A percentile compares a stretch with the other conserved stretches of the same genome.
Conservation (phyloP, 805 yeast genomes). For the Candida silvatica region DNA sequence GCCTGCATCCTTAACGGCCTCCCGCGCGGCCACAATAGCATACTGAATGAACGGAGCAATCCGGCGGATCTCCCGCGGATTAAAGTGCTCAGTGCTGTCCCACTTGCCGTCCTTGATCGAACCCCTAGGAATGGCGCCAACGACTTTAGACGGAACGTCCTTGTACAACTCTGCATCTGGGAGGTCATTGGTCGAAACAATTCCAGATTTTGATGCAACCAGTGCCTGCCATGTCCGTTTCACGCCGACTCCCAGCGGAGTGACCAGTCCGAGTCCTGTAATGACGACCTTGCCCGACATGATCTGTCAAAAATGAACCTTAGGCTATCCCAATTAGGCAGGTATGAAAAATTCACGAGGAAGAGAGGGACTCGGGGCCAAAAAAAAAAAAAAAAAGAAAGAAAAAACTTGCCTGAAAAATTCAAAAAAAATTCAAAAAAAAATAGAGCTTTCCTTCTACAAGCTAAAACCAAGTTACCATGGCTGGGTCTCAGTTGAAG, state of each 20-base stretch:
- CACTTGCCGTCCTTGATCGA: conserved; percentile 35
- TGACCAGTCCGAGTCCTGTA: conserved; percentile 82
- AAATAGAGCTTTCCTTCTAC: background rate
- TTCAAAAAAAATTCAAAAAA: background rate
- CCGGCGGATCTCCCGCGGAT: conserved; percentile 43
- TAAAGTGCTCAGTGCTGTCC: conserved; percentile 43
- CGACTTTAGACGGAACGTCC: conserved; percentile 60
- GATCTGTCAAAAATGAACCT: too few species aligned
- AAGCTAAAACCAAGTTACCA: background rate
- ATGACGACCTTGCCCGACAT: conserved; percentile 61
- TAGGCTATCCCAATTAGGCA: too few species aligned
- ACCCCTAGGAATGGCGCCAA: conserved; percentile 59
- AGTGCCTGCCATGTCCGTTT: conserved; percentile 44
- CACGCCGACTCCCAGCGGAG: conserved; percentile 78
- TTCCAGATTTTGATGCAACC: conserved; percentile 45
- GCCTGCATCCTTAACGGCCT: conserved; percentile 67
- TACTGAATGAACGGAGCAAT: conserved; percentile 69
- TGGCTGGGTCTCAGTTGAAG: conserved; percentile 71
- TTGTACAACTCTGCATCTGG: conserved; percentile 37
- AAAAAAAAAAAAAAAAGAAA: conserved; percentile 1
- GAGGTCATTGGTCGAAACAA: conserved; percentile 41
- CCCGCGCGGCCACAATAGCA: conserved; percentile 66
- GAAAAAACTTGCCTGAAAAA: too few species aligned
- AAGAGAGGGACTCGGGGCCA: too few species aligned
- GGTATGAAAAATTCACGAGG: too few species aligned